Conservation (phyloP, 129 eudicot species). For the Saussurea involucrata region DNA sequence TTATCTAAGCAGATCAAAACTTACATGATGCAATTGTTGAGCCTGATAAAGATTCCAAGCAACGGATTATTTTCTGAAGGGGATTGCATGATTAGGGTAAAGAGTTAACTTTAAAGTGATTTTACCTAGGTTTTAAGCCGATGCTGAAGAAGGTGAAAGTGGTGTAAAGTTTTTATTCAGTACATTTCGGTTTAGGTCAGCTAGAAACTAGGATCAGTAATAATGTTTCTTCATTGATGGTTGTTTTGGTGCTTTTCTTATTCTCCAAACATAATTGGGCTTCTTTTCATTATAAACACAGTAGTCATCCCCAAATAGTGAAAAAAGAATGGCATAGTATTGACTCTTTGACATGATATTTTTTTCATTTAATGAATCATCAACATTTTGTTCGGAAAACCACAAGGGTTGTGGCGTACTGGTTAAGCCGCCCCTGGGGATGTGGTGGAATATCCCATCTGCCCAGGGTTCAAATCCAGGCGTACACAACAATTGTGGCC, state of each 20-base stretch:
- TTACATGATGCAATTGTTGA: neutral
- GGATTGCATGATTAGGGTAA: neutral
- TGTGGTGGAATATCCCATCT: too few species aligned
- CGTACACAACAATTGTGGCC: too few species aligned
- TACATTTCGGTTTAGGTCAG: neutral
- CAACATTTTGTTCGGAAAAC: neutral
- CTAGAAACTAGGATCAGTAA: neutral
- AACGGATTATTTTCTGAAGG: neutral
- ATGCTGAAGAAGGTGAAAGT: neutral
- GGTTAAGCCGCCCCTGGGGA: too few species aligned
- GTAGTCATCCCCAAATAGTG: neutral
- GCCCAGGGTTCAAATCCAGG: too few species aligned
- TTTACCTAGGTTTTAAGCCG: neutral
- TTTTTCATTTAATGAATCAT: neutral
- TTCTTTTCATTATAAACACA: neutral
- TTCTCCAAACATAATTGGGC: neutral
- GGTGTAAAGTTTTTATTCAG: neutral
- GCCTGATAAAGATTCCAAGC: neutral
- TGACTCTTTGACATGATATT: neutral
- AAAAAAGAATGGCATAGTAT: too few species aligned
- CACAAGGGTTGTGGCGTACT: too few species aligned
- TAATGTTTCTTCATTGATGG: neutral
- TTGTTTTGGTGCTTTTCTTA: neutral
- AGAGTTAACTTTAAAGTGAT: neutral
- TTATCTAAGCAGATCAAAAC: neutral